Conservation (phyloP, 768 basidiomycete species). For the Rhizopogon sp. region DNA sequence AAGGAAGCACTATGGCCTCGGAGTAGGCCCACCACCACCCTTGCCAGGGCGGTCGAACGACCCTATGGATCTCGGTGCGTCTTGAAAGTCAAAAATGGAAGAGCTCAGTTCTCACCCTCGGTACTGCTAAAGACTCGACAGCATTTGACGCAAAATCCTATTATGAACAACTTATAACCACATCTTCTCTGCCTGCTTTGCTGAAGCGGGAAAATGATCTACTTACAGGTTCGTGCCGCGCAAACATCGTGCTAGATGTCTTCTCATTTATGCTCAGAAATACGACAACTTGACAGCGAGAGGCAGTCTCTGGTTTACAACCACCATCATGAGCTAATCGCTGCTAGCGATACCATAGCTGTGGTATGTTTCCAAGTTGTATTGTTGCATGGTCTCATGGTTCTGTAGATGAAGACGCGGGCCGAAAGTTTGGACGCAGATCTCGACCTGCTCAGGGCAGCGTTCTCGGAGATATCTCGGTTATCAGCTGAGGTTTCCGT, state of each 20-base stretch:
- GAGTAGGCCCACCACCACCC: slow-evolving; percentile 66
- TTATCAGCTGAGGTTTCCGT: slow-evolving; percentile 63
- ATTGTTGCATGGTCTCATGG: slow-evolving; percentile 1
- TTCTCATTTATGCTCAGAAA: slow-evolving; percentile 48
- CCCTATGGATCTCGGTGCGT: slow-evolving; percentile 77
- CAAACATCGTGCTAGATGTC: background rate
- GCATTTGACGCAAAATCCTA: slow-evolving; percentile 81
- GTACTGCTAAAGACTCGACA: slow-evolving; percentile 53
- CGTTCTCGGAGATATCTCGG: slow-evolving; percentile 85
- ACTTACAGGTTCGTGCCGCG: slow-evolving; percentile 45
- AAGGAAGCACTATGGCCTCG: slow-evolving; percentile 84
- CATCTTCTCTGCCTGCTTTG: slow-evolving; percentile 65
- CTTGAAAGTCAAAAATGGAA: background rate
- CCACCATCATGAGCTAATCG: slow-evolving; percentile 92
- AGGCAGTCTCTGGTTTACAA: slow-evolving; percentile 91
- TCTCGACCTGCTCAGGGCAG: slow-evolving; percentile 72
- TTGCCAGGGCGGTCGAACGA: slow-evolving; percentile 53
- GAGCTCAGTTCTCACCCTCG: background rate
- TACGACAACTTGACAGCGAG: slow-evolving; percentile 82
- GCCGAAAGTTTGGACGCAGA: slow-evolving; percentile 84
- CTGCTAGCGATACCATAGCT: slow-evolving; percentile 88
- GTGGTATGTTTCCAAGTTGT: slow-evolving; percentile 39
- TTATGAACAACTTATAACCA: slow-evolving; percentile 83
- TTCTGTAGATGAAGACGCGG: slow-evolving; percentile 75
- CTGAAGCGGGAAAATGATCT: slow-evolving; percentile 83